phyloP scores from a whole-genome alignment of 257 asterid species.

The Coffea eugenioides region DNA sequence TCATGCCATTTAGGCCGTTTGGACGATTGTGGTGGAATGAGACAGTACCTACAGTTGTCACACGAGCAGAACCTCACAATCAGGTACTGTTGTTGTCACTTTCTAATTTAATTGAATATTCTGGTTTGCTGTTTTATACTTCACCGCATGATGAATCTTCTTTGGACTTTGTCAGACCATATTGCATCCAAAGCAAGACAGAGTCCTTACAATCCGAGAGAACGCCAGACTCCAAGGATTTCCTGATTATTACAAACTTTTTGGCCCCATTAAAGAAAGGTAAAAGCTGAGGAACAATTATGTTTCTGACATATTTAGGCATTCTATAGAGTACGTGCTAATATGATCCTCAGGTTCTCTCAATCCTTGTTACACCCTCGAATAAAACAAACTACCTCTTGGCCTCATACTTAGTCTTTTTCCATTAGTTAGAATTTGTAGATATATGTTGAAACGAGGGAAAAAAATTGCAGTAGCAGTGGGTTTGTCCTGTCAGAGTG shows the following conservation, averaged over 20 bases:
- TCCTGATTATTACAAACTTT: constrained; percentile 70
- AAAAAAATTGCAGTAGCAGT: not conserved
- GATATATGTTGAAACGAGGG: too few species aligned
- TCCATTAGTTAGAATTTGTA: too few species aligned
- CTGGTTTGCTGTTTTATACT: too few species aligned
- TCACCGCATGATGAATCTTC: not conserved
- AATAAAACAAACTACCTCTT: too few species aligned
- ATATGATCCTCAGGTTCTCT: not conserved
- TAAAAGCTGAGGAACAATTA: constrained; percentile 3
- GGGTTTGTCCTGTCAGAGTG: too few species aligned
- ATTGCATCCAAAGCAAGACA: constrained; percentile 64
- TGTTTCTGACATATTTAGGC: not conserved
- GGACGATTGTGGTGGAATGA: constrained; percentile 94
- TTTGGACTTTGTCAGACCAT: constrained; percentile 37
- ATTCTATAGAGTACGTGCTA: not conserved
- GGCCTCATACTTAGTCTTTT: too few species aligned
- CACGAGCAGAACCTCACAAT: constrained; percentile 91
- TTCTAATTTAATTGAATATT: not conserved
- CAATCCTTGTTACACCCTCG: not conserved
- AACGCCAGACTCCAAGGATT: constrained; percentile 94
- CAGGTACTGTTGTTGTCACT: constrained; percentile 38
- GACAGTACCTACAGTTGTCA: constrained; percentile 81
- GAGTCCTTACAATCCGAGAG: constrained; percentile 86
- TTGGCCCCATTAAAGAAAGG: constrained; percentile 80
- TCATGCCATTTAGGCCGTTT: constrained; percentile 60